Percentiles rank a stretch among this genome's conserved stretches.
phyloP scores from a whole-genome alignment of 331 rosid species.

The Stylosanthes scabra region DNA sequence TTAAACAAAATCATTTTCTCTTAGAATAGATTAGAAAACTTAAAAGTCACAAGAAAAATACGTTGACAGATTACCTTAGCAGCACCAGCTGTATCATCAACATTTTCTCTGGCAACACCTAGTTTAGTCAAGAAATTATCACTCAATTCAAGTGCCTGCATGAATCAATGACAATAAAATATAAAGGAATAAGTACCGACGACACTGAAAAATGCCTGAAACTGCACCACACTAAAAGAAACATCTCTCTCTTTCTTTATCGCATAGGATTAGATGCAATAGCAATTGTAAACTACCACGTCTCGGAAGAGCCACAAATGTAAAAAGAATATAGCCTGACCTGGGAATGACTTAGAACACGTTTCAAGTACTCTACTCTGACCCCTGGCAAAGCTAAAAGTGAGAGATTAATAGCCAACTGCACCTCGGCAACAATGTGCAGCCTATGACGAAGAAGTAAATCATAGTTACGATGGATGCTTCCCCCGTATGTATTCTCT shows the following conservation, averaged over 20 bases:
- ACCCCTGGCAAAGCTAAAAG: constrained; percentile 78
- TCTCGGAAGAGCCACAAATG: constrained; percentile 12
- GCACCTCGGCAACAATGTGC: constrained; percentile 80
- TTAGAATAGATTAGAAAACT: constrained; percentile 4
- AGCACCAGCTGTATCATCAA: constrained; percentile 71
- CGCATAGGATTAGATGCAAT: constrained; percentile 26
- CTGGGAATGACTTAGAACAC: constrained; percentile 78
- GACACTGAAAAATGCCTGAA: background rate
- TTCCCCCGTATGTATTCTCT: constrained; percentile 77
- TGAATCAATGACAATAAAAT: background rate
- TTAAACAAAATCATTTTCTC: constrained; percentile 23
- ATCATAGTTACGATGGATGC: constrained; percentile 79
- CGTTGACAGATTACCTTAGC: constrained; percentile 57
- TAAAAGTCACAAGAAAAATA: constrained; percentile 9
- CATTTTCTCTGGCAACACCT: constrained; percentile 61
- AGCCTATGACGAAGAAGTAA: constrained; percentile 85
- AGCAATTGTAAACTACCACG: constrained; percentile 3
- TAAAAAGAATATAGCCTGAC: constrained; percentile 38
- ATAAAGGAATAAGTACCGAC: background rate
- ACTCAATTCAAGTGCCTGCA: constrained; percentile 72
- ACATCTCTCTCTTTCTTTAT: constrained; percentile 5
- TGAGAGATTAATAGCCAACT: constrained; percentile 61
- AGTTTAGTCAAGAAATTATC: constrained; percentile 58
- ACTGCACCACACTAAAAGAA: background rate
- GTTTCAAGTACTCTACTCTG: constrained; percentile 61